Evolutionary conservation across 768 basidiomycete genomes (phyloP).

Genomic region (Fistulinella prunicolor): DNA sequence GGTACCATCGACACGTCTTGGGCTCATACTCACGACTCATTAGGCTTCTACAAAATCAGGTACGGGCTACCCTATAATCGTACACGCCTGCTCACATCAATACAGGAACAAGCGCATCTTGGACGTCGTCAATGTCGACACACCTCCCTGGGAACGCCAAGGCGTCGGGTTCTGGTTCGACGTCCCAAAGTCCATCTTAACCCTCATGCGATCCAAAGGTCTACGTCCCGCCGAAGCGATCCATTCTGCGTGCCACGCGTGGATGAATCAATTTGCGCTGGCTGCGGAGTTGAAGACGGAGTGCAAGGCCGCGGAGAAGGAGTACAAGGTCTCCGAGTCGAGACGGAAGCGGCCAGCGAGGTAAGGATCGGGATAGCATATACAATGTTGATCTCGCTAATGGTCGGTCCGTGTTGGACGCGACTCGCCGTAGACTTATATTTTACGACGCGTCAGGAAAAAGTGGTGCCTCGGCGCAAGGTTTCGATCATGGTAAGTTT

Average conservation of each 20-base stretch:
- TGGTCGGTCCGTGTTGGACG: background rate
- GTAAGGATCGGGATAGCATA: slow-evolving; percentile 2
- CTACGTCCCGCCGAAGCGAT: slow-evolving; percentile 77
- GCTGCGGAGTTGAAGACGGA: slow-evolving; percentile 73
- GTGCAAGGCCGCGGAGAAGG: slow-evolving; percentile 78
- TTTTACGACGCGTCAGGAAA: slow-evolving; percentile 75
- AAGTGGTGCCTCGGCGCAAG: slow-evolving; percentile 71
- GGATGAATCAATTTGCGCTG: slow-evolving; percentile 74
- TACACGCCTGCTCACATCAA: background rate
- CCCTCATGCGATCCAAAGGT: slow-evolving; percentile 49
- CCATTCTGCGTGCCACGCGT: slow-evolving; percentile 81
- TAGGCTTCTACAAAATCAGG: slow-evolving; percentile 83
- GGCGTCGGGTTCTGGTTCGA: slow-evolving; percentile 82
- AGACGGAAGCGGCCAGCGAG: slow-evolving; percentile 62
- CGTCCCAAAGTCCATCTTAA: slow-evolving; percentile 52
- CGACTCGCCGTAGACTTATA: slow-evolving; percentile 51
- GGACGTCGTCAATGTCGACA: slow-evolving; percentile 75
- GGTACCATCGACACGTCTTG: background rate
- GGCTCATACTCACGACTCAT: background rate
- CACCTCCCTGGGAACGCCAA: slow-evolving; percentile 71
- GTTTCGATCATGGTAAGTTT: slow-evolving; percentile 74
- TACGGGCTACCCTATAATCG: slow-evolving; percentile 19
- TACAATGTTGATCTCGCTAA: background rate
- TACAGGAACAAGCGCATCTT: slow-evolving; percentile 60
- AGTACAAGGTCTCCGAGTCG: slow-evolving; percentile 53